Evolutionary conservation across 345 rosid genomes (phyloP).

Genomic region (Eucalyptus regnans): DNA sequence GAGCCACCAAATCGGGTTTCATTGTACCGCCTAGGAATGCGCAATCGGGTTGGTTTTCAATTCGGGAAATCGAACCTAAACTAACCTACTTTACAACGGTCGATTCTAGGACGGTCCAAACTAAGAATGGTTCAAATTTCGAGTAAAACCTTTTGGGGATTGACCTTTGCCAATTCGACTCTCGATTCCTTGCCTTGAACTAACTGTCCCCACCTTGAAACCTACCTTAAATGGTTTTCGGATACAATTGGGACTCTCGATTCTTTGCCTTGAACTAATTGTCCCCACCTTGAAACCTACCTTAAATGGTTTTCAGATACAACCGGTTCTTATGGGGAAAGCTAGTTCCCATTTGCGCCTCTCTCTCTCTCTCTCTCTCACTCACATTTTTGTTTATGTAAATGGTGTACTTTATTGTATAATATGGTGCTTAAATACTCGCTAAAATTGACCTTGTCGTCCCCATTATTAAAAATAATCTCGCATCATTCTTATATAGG

Average conservation of each 20-base stretch:
- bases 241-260: not conserved
- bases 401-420: not conserved
- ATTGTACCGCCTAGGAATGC: not conserved
- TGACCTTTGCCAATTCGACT: not conserved
- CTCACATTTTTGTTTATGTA: no score
- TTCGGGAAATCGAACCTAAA: not conserved
- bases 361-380: no score
- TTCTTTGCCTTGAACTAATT: no score
- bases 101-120: not conserved
- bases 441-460: fast-evolving
- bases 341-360: not conserved
- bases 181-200: fast-evolving
- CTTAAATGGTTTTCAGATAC: not conserved
- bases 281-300: no score
- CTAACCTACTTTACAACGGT: no score
- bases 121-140: fast-evolving
- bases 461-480: no score
- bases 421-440: not conserved
- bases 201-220: no score
- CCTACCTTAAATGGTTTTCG: no score
- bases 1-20: not conserved
- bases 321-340: not conserved
- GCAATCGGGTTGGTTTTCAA: not conserved
- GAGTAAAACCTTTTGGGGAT: not conserved
- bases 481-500: not conserved